A percentile compares a stretch with the other conserved stretches of the same genome.
phyloP scores from a whole-genome alignment of 345 rosid species.

The Salix exigua region DNA sequence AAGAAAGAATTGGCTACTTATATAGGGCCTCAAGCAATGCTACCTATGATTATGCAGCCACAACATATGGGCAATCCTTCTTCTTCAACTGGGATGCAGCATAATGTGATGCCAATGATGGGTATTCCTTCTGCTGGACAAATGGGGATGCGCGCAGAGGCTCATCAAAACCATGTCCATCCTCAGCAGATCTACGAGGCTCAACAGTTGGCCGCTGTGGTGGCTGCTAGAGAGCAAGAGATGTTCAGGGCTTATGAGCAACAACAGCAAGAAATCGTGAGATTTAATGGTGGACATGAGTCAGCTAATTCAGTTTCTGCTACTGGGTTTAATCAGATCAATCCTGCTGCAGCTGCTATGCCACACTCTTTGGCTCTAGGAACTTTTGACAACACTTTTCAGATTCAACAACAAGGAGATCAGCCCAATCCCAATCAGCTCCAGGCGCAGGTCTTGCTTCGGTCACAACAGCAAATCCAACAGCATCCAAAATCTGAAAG shows the following conservation, averaged over 20 bases:
- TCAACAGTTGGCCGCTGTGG: conserved; percentile 56
- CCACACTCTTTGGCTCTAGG: conserved; percentile 57
- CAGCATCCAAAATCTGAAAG: conserved; percentile 49
- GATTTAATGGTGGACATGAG: conserved; percentile 40
- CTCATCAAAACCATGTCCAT: conserved; percentile 33
- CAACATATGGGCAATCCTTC: conserved; percentile 39
- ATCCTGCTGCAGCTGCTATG: conserved; percentile 20
- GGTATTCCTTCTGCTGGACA: conserved; percentile 36
- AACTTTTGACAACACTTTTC: conserved; percentile 48
- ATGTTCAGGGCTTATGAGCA: conserved; percentile 51
- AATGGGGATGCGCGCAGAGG: conserved; percentile 33
- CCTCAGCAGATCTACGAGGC: conserved; percentile 54
- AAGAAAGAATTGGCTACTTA: conserved; percentile 54
- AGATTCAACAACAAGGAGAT: conserved; percentile 38
- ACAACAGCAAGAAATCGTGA: conserved; percentile 37
- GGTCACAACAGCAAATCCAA: conserved; percentile 24
- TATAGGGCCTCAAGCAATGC: conserved; percentile 49
- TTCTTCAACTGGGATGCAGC: conserved; percentile 29
- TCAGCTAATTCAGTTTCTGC: conserved; percentile 32
- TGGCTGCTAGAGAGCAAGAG: conserved; percentile 60
- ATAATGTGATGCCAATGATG: conserved; percentile 45
- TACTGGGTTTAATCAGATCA: conserved; percentile 38
- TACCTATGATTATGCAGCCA: conserved; percentile 37
- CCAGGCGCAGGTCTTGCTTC: conserved; percentile 55
- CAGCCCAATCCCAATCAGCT: conserved; percentile 33